Base-by-base conservation (phyloP, 225 moss, liverwort and hornwort species). In the Anthoceros angustus region DNA sequence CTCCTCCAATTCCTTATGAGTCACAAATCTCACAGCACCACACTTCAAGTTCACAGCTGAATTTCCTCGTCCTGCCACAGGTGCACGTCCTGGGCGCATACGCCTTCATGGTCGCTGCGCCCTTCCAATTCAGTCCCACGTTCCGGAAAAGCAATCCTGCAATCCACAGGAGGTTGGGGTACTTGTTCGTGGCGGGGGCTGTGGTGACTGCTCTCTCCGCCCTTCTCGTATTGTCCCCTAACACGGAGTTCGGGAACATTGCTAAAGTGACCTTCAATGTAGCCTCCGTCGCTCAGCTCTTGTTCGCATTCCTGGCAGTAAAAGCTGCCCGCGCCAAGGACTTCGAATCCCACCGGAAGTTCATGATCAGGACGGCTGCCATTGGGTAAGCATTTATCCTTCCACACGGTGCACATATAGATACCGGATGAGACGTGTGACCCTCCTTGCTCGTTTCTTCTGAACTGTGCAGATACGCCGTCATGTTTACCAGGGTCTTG, bases 321-420 rank as follows among this genome's bases (percentile, higher is more conserved):
- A 64, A 39, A n/a, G 50, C 66, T 11, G 82, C 82, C 21, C 68
- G 80, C 6, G 64, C 64, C 5, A 72, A 72, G 64, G 48, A 71
- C 4, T 71, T 80, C 3, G 74, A 77, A 46, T 74, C 25, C 0
- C 82, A 82, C 25, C 77, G 79, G 5, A 16, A 78, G 10, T 78
- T 75, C 73, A 82, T 82, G 62, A 9, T 82, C 25, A 75, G 82
- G 7, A 77, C 77, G 1, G 79, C 82, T 50, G 82, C 82, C 18
- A 67, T 64, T 26, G 70, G 70, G 70, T 70, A 64, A 10, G 63
- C 41, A 48, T 23, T 41, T 14, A 60, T 68, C 15, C 26, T 32
- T 20, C 25, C 16, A 68, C 39, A 32, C 49, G 39, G 39, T 68
- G 7, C 7, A 11, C 49, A 60, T 11, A 61, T 4, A 16, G 26